Evolutionary conservation across 208 protist genomes (phyloP).

Genomic region (Zelonia costaricensis): DNA sequence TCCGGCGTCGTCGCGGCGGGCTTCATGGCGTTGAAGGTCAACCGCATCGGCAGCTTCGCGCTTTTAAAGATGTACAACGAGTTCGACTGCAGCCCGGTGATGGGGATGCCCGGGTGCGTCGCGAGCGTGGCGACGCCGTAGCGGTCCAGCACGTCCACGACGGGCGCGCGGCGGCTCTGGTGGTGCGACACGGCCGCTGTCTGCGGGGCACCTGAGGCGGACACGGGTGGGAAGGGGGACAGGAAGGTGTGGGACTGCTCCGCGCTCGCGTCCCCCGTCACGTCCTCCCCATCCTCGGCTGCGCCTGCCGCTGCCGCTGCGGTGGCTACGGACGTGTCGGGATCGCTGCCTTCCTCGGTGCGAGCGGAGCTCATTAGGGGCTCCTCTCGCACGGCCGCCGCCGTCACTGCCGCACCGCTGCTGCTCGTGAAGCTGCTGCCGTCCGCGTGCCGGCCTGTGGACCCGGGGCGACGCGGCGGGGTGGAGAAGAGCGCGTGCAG

Average conservation of each 20-base stretch:
- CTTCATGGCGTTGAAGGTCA: conserved; percentile 38
- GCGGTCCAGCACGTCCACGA: conserved; percentile 20
- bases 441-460: neutral
- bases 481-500: conserved; percentile 50
- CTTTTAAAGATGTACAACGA: conserved; percentile 86
- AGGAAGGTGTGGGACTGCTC: neutral
- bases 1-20: neutral
- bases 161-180: neutral
- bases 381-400: conserved; percentile 4
- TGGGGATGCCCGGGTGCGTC: conserved; percentile 54
- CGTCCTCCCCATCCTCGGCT: neutral
- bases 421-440: conserved; percentile 8
- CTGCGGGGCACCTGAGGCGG: neutral
- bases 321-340: neutral
- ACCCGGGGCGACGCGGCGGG: neutral
- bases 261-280: neutral
- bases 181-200: neutral
- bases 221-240: neutral
- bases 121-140: conserved; percentile 54
- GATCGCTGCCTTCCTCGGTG: neutral
- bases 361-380: conserved; percentile 2
- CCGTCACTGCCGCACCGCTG: neutral
- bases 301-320: neutral
- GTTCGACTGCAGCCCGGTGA: conserved; percentile 38
- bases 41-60: conserved; percentile 72